phyloP scores from a whole-genome alignment of 805 yeast species.

The Zygosaccharomyces gambellarensis region DNA sequence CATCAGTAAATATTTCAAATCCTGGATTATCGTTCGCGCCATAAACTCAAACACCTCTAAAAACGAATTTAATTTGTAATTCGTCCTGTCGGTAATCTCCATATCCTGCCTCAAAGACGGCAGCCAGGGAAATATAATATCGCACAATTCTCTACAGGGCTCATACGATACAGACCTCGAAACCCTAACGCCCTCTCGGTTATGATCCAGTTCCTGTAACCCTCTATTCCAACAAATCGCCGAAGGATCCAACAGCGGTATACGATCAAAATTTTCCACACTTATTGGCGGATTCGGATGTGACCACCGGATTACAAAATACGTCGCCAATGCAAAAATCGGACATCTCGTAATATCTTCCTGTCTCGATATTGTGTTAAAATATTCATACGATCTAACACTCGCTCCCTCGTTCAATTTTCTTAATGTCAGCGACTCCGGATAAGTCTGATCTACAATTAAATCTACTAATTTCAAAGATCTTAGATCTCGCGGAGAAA shows the following conservation, averaged over 20 bases:
- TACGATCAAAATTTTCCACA: conserved; percentile 20
- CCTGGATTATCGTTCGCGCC: conserved; percentile 30
- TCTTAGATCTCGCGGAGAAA: conserved; percentile 17
- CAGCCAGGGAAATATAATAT: conserved; percentile 33
- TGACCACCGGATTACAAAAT: conserved; percentile 31
- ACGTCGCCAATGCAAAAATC: conserved; percentile 31
- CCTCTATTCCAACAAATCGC: conserved; percentile 15
- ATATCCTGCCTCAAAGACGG: conserved; percentile 27
- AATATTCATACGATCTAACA: conserved; percentile 29
- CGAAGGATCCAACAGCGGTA: conserved; percentile 22
- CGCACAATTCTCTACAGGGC: conserved; percentile 23
- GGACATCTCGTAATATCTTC: conserved; percentile 33
- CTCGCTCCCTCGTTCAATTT: conserved; percentile 28
- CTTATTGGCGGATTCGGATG: conserved; percentile 27
- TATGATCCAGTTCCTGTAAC: conserved; percentile 5
- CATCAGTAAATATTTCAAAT: conserved; percentile 26
- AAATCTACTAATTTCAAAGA: conserved; percentile 28
- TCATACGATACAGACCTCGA: conserved; percentile 21
- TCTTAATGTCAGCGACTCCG: conserved; percentile 33
- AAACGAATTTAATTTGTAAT: conserved; percentile 31
- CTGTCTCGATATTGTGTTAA: conserved; percentile 33
- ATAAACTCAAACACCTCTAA: conserved; percentile 33
- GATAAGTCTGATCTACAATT: conserved; percentile 35
- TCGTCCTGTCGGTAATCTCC: conserved; percentile 27
- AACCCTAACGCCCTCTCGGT: conserved; percentile 8